These are phyloP conservation scores for Xylaria grammica DNA, from an alignment of 495 filamentous ascomycete species.

Conservation along the genomic window DNA sequence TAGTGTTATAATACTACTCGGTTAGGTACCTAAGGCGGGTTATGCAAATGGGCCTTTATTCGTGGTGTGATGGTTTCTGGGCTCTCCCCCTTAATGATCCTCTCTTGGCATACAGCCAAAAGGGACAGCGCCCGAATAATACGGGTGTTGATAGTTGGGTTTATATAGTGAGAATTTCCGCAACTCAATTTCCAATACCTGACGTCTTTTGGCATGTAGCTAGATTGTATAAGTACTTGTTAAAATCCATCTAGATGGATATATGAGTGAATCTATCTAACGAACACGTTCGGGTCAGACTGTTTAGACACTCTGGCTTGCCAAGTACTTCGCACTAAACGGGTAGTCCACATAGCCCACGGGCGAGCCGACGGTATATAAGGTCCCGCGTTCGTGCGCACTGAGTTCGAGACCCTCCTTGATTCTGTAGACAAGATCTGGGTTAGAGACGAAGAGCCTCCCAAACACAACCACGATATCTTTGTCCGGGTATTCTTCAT, in stretches of 20 bases:
- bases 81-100: too few species aligned
- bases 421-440: constrained; percentile 67
- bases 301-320: not conserved
- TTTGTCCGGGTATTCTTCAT: constrained; percentile 55
- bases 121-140: too few species aligned
- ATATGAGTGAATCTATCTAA: not conserved
- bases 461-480: constrained; percentile 61
- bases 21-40: too few species aligned
- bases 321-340: constrained; percentile 34
- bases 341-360: constrained; percentile 70
- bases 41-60: too few species aligned
- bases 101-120: too few species aligned
- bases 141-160: too few species aligned
- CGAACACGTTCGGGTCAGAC: not conserved
- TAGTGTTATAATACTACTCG: too few species aligned
- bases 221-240: not conserved
- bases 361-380: constrained; percentile 54
- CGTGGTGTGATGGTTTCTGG: too few species aligned
- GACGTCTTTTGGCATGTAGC: too few species aligned
- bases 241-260: too few species aligned
- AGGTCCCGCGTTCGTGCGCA: constrained; percentile 59
- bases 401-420: constrained; percentile 56
- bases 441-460: constrained; percentile 66
- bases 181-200: too few species aligned
- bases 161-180: too few species aligned